Evolutionary conservation across 2,329 filamentous ascomycete species (phyloP).

Genomic region (Fusarium pilosicola): DNA sequence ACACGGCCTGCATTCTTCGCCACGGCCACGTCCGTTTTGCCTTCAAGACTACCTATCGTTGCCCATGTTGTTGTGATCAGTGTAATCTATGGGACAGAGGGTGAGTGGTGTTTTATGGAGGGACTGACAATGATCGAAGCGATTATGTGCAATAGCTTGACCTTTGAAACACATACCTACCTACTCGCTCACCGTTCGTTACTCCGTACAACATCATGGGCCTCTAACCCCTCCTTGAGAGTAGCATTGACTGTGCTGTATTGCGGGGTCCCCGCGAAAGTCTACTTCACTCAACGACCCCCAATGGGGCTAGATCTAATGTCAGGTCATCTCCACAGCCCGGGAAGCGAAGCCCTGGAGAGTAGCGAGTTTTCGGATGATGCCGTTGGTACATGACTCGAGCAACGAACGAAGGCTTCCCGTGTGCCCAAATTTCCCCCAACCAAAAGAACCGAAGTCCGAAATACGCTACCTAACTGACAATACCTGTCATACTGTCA

Average conservation of each 20-base stretch:
- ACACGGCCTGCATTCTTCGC: neutral
- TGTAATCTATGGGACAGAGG: too few species aligned
- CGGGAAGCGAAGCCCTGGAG: neutral
- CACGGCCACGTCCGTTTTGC: neutral
- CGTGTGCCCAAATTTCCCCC: neutral
- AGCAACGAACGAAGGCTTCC: neutral
- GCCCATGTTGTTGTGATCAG: neutral
- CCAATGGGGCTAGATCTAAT: neutral
- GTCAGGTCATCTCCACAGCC: neutral
- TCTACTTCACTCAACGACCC: neutral
- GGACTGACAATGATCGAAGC: accelerated
- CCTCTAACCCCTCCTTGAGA: too few species aligned
- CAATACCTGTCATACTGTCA: accelerated
- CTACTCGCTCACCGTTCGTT: neutral
- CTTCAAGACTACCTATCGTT: neutral
- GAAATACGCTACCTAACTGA: neutral
- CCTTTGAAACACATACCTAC: neutral
- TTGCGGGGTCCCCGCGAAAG: neutral
- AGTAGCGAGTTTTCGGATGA: accelerated
- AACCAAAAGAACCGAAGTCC: too few species aligned
- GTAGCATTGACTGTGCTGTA: neutral
- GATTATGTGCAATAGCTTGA: neutral
- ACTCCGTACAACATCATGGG: neutral
- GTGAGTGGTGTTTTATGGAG: neutral
- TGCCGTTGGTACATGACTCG: accelerated